Base-by-base conservation (phyloP, 2,329 filamentous ascomycete species). In the Aspergillus calidoustus region DNA sequence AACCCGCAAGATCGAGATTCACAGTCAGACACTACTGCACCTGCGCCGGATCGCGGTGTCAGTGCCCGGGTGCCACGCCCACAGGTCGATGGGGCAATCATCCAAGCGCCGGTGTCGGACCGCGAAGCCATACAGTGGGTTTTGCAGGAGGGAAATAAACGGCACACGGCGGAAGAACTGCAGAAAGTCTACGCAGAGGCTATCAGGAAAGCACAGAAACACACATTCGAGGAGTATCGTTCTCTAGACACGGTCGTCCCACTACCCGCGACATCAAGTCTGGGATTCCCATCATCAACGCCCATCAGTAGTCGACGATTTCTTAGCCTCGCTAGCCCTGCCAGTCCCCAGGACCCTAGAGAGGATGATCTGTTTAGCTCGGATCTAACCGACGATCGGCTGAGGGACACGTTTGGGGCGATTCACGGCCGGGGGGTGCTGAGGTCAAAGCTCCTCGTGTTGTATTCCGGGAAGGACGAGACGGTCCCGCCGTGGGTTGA, bases 331-430 rank as follows among this genome's bases (percentile, higher is more conserved):
- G 79, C 83, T 0, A 81, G 79, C 48, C 80, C 80, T 0, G 76
- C 76, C 49, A 84, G 82, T 23, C 86, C 85, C 0, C 79, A 81
- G 49, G 75, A 80, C 53, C 82, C 87, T 3, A 90, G 89, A 7
- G 89, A 91, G 61, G 93, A 97, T 73, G 93, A 97, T 73, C 92
- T 91, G 72, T 97, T 96, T 79, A 93, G 90, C 17, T 89, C 87
- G 3, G 91, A 95, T 72, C 78, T 96, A 17, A 75, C 80, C 0
- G 83, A 86, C 41, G 81, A 85, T 38, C 80, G 82, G 22, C 79
- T 93, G 5, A 71, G 76, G 25, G 74, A 74, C 15, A 89, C 89
- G 15, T 97, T 94, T 83, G 84, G 87, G 3, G 79, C 71, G 64
- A 74, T 83, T 31, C 67, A 70, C 1, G 53, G 69, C 17, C 65